A percentile compares a stretch with the other conserved stretches of the same genome.
phyloP scores from a whole-genome alignment of 1,284 basidiomycete species.

The Boletus calvinii region DNA sequence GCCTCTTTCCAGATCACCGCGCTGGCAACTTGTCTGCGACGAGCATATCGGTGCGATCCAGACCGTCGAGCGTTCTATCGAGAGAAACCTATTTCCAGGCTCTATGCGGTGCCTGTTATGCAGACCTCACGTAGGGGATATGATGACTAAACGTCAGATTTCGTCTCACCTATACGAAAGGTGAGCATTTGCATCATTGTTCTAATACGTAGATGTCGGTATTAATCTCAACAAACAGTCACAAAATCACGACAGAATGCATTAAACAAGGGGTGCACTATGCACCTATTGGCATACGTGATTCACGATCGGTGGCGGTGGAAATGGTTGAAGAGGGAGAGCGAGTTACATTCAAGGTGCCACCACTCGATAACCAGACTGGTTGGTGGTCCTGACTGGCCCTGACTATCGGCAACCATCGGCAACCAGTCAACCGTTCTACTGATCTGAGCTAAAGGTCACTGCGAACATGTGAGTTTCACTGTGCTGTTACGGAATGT shows the following conservation, averaged over 20 bases:
- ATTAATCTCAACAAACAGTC: background rate
- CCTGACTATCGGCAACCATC: too few relatives aligned
- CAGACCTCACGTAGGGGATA: background rate
- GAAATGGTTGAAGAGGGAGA: slow-evolving; percentile 5
- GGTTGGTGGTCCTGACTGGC: too few relatives aligned
- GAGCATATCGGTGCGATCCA: background rate
- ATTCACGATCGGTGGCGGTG: background rate
- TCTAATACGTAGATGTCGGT: background rate
- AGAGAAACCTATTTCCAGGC: background rate
- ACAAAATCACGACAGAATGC: background rate
- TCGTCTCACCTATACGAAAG: background rate
- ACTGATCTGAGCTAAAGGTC: background rate
- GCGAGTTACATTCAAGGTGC: background rate
- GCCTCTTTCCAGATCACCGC: background rate
- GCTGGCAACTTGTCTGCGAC: slow-evolving; percentile 4
- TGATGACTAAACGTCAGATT: background rate
- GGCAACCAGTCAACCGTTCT: too few relatives aligned
- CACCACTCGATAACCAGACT: too few relatives aligned
- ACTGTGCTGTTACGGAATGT: background rate
- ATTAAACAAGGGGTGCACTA: background rate
- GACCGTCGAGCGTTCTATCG: background rate
- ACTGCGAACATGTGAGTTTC: too few relatives aligned
- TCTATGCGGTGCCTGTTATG: slow-evolving; percentile 1
- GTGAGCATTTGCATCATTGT: background rate
- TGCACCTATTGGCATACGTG: background rate